Percentiles rank a stretch among this genome's conserved stretches.
phyloP scores from a whole-genome alignment of 441 rosid genomes.

The Erysimum cheiri region DNA sequence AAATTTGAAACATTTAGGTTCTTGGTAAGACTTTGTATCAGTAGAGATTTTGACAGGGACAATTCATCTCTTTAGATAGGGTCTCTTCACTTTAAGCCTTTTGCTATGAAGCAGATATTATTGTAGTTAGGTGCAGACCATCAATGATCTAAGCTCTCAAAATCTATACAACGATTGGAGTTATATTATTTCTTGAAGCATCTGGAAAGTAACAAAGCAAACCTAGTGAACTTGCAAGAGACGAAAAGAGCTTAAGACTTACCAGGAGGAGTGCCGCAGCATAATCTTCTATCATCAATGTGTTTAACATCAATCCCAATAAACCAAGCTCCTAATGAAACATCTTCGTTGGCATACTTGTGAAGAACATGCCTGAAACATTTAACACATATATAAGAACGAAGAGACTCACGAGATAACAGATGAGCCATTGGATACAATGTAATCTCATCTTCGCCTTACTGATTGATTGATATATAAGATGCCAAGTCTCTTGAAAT shows the following conservation, averaged over 20 bases:
- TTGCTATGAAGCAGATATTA: not conserved
- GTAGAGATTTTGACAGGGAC: slow-evolving; percentile 35
- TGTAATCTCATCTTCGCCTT: slow-evolving; percentile 44
- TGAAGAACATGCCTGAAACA: slow-evolving; percentile 87
- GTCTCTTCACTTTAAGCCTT: slow-evolving; percentile 5
- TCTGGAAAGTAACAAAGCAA: slow-evolving; percentile 6
- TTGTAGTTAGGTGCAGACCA: slow-evolving; percentile 34
- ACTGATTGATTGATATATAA: slow-evolving; percentile 93
- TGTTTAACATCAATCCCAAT: slow-evolving; percentile 91
- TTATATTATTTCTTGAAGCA: slow-evolving; percentile 24
- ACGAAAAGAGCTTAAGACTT: slow-evolving; percentile 31
- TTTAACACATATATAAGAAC: slow-evolving; percentile 28
- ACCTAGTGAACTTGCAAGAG: slow-evolving; percentile 13
- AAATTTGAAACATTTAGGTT: slow-evolving; percentile 8
- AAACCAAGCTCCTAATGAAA: slow-evolving; percentile 97
- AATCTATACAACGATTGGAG: not conserved
- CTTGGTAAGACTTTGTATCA: slow-evolving; percentile 39
- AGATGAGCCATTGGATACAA: not conserved
- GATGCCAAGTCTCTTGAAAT: slow-evolving; percentile 90
- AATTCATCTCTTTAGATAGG: slow-evolving; percentile 36
- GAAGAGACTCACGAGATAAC: not conserved
- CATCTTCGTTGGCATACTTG: slow-evolving; percentile 97
- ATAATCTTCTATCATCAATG: slow-evolving; percentile 89
- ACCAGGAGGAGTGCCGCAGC: slow-evolving; percentile 98
- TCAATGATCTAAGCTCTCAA: slow-evolving; percentile 23